Evolutionary conservation across 257 asterid species (phyloP).

Genomic region (Solanum appendiculatum): DNA sequence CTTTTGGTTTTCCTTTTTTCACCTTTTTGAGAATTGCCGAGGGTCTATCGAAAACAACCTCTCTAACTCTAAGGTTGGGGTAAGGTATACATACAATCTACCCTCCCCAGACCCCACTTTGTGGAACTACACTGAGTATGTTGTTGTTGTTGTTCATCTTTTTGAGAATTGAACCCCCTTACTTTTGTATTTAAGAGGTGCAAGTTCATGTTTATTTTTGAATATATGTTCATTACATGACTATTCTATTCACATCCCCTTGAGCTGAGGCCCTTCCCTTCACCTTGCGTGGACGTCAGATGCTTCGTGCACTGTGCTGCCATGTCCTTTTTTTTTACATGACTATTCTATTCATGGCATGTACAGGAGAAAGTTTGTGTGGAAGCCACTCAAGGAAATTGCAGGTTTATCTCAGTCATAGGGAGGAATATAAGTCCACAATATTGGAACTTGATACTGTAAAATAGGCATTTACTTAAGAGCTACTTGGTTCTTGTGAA

Average conservation of each 20-base stretch:
- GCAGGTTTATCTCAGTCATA: constrained; percentile 33
- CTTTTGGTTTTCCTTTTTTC: neutral
- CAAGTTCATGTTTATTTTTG: neutral
- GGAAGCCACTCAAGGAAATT: constrained; percentile 79
- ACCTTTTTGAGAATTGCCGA: neutral
- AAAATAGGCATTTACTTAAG: neutral
- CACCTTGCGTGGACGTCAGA: neutral
- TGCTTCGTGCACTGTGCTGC: neutral
- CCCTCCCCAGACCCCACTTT: neutral
- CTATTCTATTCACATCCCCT: neutral
- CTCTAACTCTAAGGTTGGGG: neutral
- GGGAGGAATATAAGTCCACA: neutral
- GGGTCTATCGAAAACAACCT: neutral
- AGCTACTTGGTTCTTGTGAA: neutral
- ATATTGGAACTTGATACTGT: neutral
- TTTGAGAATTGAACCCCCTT: neutral
- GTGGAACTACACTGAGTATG: neutral
- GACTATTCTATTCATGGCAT: neutral
- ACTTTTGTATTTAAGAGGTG: neutral
- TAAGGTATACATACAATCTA: neutral
- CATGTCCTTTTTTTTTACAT: neutral
- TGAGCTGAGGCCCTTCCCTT: neutral
- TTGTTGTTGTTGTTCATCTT: neutral
- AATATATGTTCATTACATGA: neutral
- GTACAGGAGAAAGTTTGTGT: constrained; percentile 70